Conservation (phyloP, 345 rosid species). For the Camelina neglecta region DNA sequence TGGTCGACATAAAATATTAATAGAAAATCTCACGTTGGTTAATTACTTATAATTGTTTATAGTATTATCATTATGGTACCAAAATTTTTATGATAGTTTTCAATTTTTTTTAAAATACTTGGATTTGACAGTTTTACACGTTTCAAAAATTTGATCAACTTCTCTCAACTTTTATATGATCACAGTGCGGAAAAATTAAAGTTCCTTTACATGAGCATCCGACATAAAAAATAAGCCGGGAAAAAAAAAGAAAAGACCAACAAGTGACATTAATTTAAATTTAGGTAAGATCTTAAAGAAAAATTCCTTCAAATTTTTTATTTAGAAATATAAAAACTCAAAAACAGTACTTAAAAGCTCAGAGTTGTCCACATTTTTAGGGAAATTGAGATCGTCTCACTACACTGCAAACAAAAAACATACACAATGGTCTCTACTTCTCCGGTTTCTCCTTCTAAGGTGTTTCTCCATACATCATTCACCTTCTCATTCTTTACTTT, state of each 20-base stretch:
- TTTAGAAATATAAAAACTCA: conserved; percentile 2
- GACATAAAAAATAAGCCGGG: conserved; percentile 16
- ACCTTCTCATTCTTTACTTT: background rate
- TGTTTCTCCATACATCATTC: conserved; percentile 8
- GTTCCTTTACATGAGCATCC: conserved; percentile 26
- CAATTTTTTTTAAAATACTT: background rate
- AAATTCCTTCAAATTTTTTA: conserved; percentile 16
- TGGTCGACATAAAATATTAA: background rate
- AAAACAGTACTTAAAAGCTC: conserved; percentile 28
- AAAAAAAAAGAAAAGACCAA: conserved; percentile 5
- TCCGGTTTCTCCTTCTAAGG: conserved; percentile 58
- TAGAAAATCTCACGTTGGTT: background rate
- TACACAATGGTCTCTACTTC: conserved; percentile 65
- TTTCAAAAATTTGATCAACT: conserved; percentile 9
- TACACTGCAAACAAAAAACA: background rate
- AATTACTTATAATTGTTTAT: background rate
- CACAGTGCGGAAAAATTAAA: conserved; percentile 27
- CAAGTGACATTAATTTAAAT: conserved; percentile 29
- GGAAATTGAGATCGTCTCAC: conserved; percentile 27
- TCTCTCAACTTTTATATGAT: conserved; percentile 24
- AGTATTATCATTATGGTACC: background rate
- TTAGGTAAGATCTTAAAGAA: conserved; percentile 26
- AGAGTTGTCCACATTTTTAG: conserved; percentile 19
- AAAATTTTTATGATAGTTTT: background rate
- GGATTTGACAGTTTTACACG: conserved; percentile 27